Evolutionary conservation across 1,284 basidiomycete species (phyloP), one percentile per base, ranked within the genome.

Genomic region (Rhizoctonia solani): DNA sequence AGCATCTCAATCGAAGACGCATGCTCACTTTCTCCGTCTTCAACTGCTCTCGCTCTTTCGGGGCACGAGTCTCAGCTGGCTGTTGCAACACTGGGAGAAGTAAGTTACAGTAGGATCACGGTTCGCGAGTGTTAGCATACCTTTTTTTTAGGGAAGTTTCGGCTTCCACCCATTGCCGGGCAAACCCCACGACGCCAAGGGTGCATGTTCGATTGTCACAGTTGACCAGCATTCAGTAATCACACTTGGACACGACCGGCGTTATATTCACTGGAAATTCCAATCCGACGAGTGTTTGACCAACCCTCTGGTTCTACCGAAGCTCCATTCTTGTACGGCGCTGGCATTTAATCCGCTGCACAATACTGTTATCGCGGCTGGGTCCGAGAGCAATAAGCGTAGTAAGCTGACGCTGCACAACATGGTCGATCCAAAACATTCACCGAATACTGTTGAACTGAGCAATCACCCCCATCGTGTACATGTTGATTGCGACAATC

Each of bases 381-480:
- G 59, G 9, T 63, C 59, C 6, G 59, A 63, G 23, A 25, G 21
- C 34, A 30, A 21, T 13, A 63, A 52, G 27, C 46, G 47, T 3
- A 37, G 59, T 27, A 63, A 52, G 42, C 46, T 63, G 34, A 37
- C 46, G 1, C 3, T 63, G 30, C 34, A 63, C n/a, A 52, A 34
- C 25, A 21, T 63, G 27, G 14, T 6, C 23, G 25, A 50, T 19
- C 42, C 47, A 16, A 13, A 52, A n/a, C 29, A 25, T 41, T 52
- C 29, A 52, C 34, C 46, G 11, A 52, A 16, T 16, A 52, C 32
- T 19, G 59, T 63, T 41, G 59, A 63, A 13, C 47, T 63, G 16
- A 63, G 47, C 47, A 63, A 63, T 49, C 59, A 63, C 34, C 46
- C 37, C 21, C 59, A 63, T 25, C 59, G 29, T 23, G 34, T 63